Percentiles rank a stretch among this genome's conserved stretches.
phyloP scores from a whole-genome alignment of 495 filamentous ascomycete genomes.

The Talaromyces borbonicus region DNA sequence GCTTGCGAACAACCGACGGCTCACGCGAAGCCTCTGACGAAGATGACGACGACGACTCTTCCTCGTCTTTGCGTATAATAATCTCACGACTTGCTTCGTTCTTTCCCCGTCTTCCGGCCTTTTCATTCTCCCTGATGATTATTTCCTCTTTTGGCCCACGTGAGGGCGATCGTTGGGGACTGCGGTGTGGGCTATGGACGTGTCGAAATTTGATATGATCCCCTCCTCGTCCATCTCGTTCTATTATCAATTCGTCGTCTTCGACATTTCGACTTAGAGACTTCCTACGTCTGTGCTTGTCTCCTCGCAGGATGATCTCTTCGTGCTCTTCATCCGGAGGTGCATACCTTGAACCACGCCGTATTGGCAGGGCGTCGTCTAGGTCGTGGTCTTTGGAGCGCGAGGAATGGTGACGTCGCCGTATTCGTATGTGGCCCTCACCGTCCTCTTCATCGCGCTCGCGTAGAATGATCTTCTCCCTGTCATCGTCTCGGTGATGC shows the following conservation, averaged over 20 bases:
- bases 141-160: constrained; percentile 7
- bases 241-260: not conserved
- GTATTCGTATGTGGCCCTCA: not conserved
- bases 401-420: not conserved
- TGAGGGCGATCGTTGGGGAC: not conserved
- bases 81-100: constrained; percentile 1
- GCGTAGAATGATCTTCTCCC: constrained; percentile 21
- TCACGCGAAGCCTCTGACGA: constrained; percentile 27
- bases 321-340: constrained; percentile 8
- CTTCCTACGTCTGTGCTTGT: constrained; percentile 1
- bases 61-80: constrained; percentile 2
- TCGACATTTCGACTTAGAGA: not conserved
- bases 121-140: not conserved
- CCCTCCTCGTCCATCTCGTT: constrained; percentile 5
- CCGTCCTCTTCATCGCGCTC: constrained; percentile 11
- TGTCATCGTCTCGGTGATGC: constrained; percentile 11
- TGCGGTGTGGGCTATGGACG: not conserved
- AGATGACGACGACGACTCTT: not conserved
- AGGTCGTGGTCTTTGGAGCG: constrained; percentile 3
- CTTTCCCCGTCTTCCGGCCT: not conserved
- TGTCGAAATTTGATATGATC: not conserved
- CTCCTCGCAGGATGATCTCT: constrained; percentile 1
- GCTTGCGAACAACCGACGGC: constrained; percentile 50
- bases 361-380: constrained; percentile 12
- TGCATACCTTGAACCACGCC: constrained; percentile 10